phyloP scores from a whole-genome alignment of 1,139 yeast species.

The Yamadazyma jaroonii region DNA sequence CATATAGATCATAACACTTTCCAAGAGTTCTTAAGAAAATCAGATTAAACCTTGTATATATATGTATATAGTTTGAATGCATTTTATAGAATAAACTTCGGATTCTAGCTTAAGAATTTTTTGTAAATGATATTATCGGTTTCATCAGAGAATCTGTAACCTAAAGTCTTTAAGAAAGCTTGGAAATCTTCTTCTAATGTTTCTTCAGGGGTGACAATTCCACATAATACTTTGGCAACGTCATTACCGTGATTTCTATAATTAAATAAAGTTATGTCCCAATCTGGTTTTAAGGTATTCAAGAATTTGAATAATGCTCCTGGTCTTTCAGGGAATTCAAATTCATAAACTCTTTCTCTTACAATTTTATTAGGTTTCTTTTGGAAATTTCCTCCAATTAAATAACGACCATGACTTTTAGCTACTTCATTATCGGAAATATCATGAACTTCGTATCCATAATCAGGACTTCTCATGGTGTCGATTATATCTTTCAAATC shows the following conservation, averaged over 20 bases:
- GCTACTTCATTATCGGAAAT: conserved; percentile 93
- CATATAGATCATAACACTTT: conserved; percentile 80
- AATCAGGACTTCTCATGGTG: conserved; percentile 34
- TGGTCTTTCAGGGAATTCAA: conserved; percentile 97
- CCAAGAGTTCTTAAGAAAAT: conserved; percentile 58
- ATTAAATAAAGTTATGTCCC: conserved; percentile 94
- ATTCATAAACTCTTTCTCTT: conserved; percentile 74
- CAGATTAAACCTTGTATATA: conserved; percentile 17
- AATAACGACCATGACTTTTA: conserved; percentile 91
- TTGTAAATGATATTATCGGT: conserved; percentile 80
- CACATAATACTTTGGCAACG: conserved; percentile 88
- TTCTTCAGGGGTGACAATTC: conserved; percentile 76
- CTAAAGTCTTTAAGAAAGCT: conserved; percentile 64
- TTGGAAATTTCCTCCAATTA: conserved; percentile 71
- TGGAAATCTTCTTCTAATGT: conserved; percentile 64
- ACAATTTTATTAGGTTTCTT: conserved; percentile 37
- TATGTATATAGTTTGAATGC: conserved; percentile 3
- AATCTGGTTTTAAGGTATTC: conserved; percentile 63
- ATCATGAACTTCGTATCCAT: conserved; percentile 67
- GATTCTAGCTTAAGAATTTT: conserved; percentile 50
- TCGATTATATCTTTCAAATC: conserved; percentile 44
- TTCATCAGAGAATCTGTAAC: conserved; percentile 78
- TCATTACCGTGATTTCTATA: conserved; percentile 97
- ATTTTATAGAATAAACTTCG: not conserved
- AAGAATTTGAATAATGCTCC: conserved; percentile 86